phyloP scores from a whole-genome alignment of 2,329 filamentous ascomycete species.

The Stagonosporopsis cucurbitacearum region DNA sequence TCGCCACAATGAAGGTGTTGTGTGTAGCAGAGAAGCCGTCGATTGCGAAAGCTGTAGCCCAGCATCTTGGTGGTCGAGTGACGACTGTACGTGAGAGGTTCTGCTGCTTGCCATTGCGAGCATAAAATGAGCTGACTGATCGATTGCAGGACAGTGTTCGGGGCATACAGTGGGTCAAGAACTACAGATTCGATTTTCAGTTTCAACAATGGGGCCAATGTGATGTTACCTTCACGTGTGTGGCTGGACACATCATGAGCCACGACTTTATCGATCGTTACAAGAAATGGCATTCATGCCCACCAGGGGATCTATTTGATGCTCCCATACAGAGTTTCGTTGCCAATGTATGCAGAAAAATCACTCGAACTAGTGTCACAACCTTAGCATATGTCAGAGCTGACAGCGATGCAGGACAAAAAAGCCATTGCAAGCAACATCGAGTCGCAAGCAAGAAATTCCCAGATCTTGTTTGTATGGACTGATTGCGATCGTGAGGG shows the following conservation, averaged over 20 bases:
- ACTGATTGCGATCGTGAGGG: slow-evolving; percentile 98
- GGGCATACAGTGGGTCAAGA: slow-evolving; percentile 76
- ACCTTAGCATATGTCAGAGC: not conserved
- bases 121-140: slow-evolving; percentile 13
- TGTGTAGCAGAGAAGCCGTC: slow-evolving; percentile 90
- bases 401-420: slow-evolving; percentile 66
- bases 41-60: slow-evolving; percentile 91
- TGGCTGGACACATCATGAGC: slow-evolving; percentile 85
- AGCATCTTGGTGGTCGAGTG: slow-evolving; percentile 82
- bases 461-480: slow-evolving; percentile 89
- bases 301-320: slow-evolving; percentile 79
- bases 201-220: slow-evolving; percentile 86
- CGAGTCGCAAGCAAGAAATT: slow-evolving; percentile 73
- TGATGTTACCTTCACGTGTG: slow-evolving; percentile 90
- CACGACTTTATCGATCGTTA: slow-evolving; percentile 77
- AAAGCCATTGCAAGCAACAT: slow-evolving; percentile 85
- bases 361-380: not conserved
- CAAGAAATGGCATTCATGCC: slow-evolving; percentile 81
- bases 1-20: slow-evolving; percentile 60
- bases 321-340: slow-evolving; percentile 75
- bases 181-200: slow-evolving; percentile 89
- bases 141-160: slow-evolving; percentile 10
- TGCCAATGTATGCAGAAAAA: slow-evolving; percentile 60
- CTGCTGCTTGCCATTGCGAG: not conserved
- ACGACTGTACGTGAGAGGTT: slow-evolving; percentile 64